phyloP scores from a whole-genome alignment of 2,329 filamentous ascomycete genomes.

The Zasmidium angulare region DNA sequence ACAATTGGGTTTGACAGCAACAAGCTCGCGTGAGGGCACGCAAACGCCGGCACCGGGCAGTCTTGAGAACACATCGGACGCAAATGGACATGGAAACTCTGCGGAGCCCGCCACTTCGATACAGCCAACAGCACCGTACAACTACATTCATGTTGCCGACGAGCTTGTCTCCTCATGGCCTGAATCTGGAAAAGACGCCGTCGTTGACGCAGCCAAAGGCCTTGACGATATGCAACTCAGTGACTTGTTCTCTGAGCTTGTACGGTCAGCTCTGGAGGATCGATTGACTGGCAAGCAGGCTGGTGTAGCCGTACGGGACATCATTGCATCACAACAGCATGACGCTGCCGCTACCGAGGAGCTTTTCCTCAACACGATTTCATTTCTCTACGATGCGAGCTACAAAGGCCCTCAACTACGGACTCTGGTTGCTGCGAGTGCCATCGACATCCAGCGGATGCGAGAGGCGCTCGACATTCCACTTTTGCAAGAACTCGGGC shows the following conservation, averaged over 20 bases:
- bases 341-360: conserved; percentile 51
- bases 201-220: conserved; percentile 65
- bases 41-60: conserved; percentile 10
- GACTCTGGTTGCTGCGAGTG: conserved; percentile 69
- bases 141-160: conserved; percentile 75
- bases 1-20: conserved; percentile 3
- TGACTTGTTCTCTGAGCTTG: conserved; percentile 79
- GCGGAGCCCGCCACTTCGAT: conserved; percentile 10
- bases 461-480: conserved; percentile 79
- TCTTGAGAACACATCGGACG: conserved; percentile 10
- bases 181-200: conserved; percentile 62
- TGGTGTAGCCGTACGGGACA: conserved; percentile 70
- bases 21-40: conserved; percentile 9
- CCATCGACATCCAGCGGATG: conserved; percentile 69
- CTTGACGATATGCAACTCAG: conserved; percentile 69
- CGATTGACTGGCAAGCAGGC: conserved; percentile 67
- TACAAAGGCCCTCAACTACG: conserved; percentile 59
- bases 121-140: conserved; percentile 48
- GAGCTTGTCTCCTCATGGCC: conserved; percentile 68
- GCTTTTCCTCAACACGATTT: conserved; percentile 79
- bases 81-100: conserved; percentile 4
- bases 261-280: conserved; percentile 70
- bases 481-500: conserved; percentile 70
- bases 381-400: conserved; percentile 73
- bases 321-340: conserved; percentile 59